phyloP scores from a whole-genome alignment of 345 rosid species.

The Clarkia xantiana region DNA sequence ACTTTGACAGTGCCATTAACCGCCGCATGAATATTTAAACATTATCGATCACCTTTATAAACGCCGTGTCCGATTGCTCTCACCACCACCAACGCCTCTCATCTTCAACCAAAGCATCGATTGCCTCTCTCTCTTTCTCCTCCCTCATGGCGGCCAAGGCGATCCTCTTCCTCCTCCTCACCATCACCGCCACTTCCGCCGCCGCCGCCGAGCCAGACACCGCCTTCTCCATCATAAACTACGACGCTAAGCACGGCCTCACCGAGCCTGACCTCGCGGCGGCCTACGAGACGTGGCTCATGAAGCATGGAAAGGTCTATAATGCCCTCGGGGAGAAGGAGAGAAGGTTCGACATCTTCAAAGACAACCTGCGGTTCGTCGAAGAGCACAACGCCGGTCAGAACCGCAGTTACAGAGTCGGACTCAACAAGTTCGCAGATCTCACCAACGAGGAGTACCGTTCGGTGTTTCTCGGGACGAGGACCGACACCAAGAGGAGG shows the following conservation, averaged over 20 bases:
- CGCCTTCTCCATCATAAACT: slow-evolving; percentile 8
- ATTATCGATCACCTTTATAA: no score
- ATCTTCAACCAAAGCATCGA: no score
- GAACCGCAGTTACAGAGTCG: slow-evolving; percentile 18
- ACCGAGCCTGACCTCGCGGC: slow-evolving; percentile 23
- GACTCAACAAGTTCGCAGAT: slow-evolving; percentile 34
- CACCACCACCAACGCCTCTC: no score
- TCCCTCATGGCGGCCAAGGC: no score
- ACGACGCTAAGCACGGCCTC: neutral
- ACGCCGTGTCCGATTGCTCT: no score
- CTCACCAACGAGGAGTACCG: slow-evolving; percentile 37
- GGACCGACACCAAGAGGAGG: slow-evolving; percentile 12
- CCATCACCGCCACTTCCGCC: neutral
- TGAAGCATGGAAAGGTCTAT: slow-evolving; percentile 18
- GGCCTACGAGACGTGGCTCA: slow-evolving; percentile 25
- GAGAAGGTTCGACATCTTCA: slow-evolving; percentile 11
- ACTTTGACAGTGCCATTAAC: no score
- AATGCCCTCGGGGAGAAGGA: slow-evolving; percentile 27
- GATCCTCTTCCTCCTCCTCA: neutral
- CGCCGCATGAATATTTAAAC: no score
- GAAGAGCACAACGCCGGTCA: slow-evolving; percentile 20
- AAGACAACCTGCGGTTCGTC: slow-evolving; percentile 20
- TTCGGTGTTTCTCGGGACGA: slow-evolving; percentile 16
- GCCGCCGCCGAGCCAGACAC: neutral
- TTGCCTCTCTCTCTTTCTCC: no score